A percentile compares a stretch with the other conserved stretches of the same genome.
These are phyloP conservation scores for Rhododendron ovatum DNA, from an alignment of 148 eudicot genomes.

Conservation along the genomic window DNA sequence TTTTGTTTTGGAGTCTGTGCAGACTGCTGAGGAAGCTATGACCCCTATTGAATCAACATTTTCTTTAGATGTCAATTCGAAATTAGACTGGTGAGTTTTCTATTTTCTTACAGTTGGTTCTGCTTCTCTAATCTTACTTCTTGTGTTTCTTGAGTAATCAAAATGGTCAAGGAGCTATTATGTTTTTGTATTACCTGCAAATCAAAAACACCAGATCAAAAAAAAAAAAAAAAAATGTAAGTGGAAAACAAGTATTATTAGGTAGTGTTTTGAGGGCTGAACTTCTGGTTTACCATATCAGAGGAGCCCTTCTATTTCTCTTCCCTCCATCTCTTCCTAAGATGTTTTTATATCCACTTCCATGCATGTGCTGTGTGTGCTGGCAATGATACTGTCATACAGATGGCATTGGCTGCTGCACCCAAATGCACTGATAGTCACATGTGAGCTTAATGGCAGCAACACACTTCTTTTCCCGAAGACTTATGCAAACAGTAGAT, in stretches of 20 bases:
- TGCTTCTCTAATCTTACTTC: background rate
- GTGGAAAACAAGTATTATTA: background rate
- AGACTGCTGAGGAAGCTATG: constrained; percentile 98
- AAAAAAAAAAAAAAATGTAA: background rate
- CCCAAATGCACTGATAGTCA: background rate
- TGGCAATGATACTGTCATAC: background rate
- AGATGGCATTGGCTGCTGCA: background rate
- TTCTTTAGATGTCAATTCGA: constrained; percentile 80
- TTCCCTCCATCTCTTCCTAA: background rate
- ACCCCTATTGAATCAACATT: constrained; percentile 95
- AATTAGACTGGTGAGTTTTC: constrained; percentile 69
- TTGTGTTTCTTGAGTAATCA: background rate
- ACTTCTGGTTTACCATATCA: background rate
- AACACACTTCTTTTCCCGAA: background rate
- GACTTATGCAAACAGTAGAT: background rate
- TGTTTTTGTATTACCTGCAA: background rate
- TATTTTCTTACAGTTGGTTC: background rate
- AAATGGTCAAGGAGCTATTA: background rate
- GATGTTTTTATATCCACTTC: background rate
- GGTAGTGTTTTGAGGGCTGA: background rate
- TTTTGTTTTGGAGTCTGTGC: constrained; percentile 17
- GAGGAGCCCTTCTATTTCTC: background rate
- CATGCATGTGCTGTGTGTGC: background rate
- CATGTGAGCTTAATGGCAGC: background rate
- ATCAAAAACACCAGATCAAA: no score